Evolutionary conservation across 1,284 basidiomycete species (phyloP), one percentile per base, ranked within the genome.

Genomic region (Moesziomyces antarcticus): DNA sequence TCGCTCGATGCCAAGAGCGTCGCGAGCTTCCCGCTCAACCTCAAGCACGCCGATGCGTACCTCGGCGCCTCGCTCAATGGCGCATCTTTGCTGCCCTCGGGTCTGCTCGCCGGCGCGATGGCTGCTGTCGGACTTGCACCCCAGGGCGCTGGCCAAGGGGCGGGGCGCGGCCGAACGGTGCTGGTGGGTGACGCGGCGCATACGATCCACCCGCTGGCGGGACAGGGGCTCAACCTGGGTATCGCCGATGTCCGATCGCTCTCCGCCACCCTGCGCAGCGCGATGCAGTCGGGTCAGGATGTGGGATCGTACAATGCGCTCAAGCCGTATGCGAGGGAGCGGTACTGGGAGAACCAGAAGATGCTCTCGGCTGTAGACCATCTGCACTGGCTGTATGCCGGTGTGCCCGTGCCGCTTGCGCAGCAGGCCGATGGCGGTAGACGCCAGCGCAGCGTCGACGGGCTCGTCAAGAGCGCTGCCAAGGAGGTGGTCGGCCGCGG

Each of bases 131-230:
- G 71, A 2, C 37, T 78, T 13, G 71, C 71, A 1, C 66, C 73
- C 0, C 74, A 73, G 30, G 77, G 72, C 5, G 79, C 73, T 16
- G 76, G 64, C 3, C 78, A 74, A 33, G 73, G 73, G 14, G 50
- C 24, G 0, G 70, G 81, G 35, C 88, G 89, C 1, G 86, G 86
- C 1, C 89, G 96, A 3, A 95, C 92, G 0, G 94, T 91, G 1
- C 89, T 99, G 3, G 89, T 99, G 1, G 97, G 97, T 5, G 97
- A 99, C 85, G 95, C 97, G 1, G 96, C 95, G 16, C 97, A 99
- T 81, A 93, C 93, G 0, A 88, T 94, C 5, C 97, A 99, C 81
- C 97, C 97, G 0, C 89, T 99, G n/a, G 96, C 95, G 0, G 97
- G 97, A 1, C 97, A 99, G 82, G 97, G 96, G 0, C 86, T 99